Conservation (phyloP, 2,329 filamentous ascomycete genomes). For the Sporothrix globosa region DNA sequence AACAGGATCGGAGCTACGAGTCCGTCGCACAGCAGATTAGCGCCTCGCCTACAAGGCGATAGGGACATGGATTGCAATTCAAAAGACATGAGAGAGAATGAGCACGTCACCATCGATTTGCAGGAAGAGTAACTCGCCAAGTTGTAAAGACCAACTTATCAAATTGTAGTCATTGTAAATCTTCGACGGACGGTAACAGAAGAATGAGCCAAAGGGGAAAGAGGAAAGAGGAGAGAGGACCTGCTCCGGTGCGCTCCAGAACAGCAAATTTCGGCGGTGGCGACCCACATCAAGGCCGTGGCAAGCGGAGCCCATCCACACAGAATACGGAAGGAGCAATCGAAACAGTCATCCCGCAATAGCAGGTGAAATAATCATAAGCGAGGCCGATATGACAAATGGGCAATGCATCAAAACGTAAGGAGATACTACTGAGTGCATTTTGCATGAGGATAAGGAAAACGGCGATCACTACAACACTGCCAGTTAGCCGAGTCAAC, state of each 20-base stretch:
- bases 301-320: constrained; percentile 13
- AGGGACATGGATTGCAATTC: background rate
- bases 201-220: background rate
- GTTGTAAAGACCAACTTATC: background rate
- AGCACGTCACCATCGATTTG: constrained; percentile 13
- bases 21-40: background rate
- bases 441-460: background rate
- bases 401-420: background rate
- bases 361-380: background rate
- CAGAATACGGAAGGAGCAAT: constrained; percentile 19
- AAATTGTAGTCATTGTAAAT: background rate
- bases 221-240: background rate
- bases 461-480: background rate
- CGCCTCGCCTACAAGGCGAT: constrained; percentile 3
- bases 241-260: background rate
- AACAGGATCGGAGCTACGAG: constrained; percentile 20
- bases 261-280: constrained; percentile 19
- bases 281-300: constrained; percentile 25
- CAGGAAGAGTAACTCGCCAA: background rate
- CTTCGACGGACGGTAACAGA: too few species aligned
- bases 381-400: background rate
- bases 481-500: constrained; percentile 13
- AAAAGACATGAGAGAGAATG: background rate
- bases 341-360: background rate
- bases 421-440: background rate